phyloP scores from a whole-genome alignment of 1,139 yeast genomes.

The Meyerozyma athensensis region DNA sequence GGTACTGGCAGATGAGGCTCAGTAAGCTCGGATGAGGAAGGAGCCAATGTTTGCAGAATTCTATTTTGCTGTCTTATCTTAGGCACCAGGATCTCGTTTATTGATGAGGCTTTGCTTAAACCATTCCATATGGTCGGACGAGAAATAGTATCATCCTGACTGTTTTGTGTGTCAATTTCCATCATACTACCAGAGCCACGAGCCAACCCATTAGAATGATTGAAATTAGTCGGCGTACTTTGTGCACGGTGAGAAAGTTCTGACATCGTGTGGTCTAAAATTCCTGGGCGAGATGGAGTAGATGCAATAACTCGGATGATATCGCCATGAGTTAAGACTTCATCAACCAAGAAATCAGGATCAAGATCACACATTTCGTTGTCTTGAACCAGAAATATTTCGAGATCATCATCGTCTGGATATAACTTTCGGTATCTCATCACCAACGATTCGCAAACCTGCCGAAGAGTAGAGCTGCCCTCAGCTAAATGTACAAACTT shows the following conservation, averaged over 20 bases:
- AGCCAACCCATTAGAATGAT: neutral
- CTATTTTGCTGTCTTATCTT: neutral
- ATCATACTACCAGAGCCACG: neutral
- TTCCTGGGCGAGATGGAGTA: slow-evolving; percentile 12
- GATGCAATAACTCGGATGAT: slow-evolving; percentile 51
- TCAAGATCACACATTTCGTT: slow-evolving; percentile 65
- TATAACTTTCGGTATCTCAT: slow-evolving; percentile 52
- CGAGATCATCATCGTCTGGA: slow-evolving; percentile 52
- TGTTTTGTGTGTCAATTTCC: neutral
- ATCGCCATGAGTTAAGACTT: slow-evolving; percentile 56
- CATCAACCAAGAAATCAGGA: slow-evolving; percentile 63
- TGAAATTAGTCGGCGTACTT: neutral
- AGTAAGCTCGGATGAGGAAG: neutral
- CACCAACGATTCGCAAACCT: slow-evolving; percentile 10
- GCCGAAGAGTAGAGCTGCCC: slow-evolving; percentile 1
- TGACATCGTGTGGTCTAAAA: neutral
- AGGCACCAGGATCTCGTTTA: neutral
- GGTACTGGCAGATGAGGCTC: neutral
- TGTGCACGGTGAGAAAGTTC: neutral
- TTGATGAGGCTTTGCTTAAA: neutral
- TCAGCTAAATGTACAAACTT: slow-evolving; percentile 6
- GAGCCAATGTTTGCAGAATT: neutral
- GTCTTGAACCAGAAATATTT: slow-evolving; percentile 59
- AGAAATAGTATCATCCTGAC: neutral
- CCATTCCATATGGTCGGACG: slow-evolving; percentile 1